These are phyloP conservation scores for Lyophyllum semitale DNA, from an alignment of 768 basidiomycete genomes.

Conservation along the genomic window DNA sequence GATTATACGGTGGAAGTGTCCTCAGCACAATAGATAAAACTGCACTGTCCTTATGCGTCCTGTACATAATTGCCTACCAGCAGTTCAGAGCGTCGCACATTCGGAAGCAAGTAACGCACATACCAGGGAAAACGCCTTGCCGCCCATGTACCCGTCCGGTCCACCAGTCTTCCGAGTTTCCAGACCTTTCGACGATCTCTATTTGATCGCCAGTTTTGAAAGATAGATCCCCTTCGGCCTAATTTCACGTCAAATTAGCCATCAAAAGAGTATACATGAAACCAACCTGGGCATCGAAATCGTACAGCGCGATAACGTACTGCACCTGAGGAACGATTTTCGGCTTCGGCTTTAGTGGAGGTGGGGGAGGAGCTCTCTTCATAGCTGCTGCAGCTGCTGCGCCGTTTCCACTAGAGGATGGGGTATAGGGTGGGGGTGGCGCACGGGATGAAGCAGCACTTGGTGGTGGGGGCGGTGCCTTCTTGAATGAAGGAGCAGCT, in stretches of 20 bases:
- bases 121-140: slow-evolving; percentile 91
- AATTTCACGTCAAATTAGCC: slow-evolving; percentile 2
- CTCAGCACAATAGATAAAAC: not conserved
- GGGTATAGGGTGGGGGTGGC: slow-evolving; percentile 52
- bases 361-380: slow-evolving; percentile 87
- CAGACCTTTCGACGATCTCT: slow-evolving; percentile 82
- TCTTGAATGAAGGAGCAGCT: slow-evolving; percentile 41
- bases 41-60: slow-evolving; percentile 31
- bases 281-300: slow-evolving; percentile 85
- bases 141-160: slow-evolving; percentile 82
- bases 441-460: slow-evolving; percentile 27
- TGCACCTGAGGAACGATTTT: slow-evolving; percentile 61
- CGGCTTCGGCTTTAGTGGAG: slow-evolving; percentile 89
- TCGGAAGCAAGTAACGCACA: slow-evolving; percentile 11
- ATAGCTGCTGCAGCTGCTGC: slow-evolving; percentile 42
- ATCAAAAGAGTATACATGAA: not conserved
- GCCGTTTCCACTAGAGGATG: slow-evolving; percentile 22
- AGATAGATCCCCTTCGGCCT: slow-evolving; percentile 91
- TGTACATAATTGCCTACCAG: slow-evolving; percentile 68
- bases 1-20: not conserved
- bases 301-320: slow-evolving; percentile 92
- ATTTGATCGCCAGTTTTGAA: slow-evolving; percentile 90
- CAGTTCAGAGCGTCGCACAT: slow-evolving; percentile 7
- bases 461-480: slow-evolving; percentile 57
- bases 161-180: slow-evolving; percentile 95